Evolutionary conservation across 2,329 filamentous ascomycete genomes (phyloP), one percentile per base, ranked within the genome.

Genomic region (Penicillium rolfsii): DNA sequence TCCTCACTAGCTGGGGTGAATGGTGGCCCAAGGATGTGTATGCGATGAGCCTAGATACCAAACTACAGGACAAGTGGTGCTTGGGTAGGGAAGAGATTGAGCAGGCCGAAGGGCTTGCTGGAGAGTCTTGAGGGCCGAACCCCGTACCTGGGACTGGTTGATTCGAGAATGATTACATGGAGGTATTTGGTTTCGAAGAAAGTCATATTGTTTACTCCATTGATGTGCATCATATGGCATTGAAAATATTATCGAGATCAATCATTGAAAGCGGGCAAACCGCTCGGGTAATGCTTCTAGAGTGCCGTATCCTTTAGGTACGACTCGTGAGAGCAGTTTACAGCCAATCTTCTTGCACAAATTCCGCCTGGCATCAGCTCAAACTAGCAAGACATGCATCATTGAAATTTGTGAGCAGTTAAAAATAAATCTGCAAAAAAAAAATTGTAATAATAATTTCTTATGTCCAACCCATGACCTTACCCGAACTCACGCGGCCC

Each of bases 1-100:
- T 71, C 52, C 45, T 71, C 59, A 71, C 69, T 26, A 71, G 68
- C 43, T 71, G 69, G 69, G 69, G 69, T n/a, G 68, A 71, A 50
- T 71, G 69, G 68, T 71, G 69, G 68, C 61, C 69, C 4, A 69
- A 60, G 58, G 64, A 70, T 61, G 68, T 71, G 26, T 68, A 69
- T 59, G 57, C 61, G 5, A 4, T 62, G 14, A 69, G 65, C 12
- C 57, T 71, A 35, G 69, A 71, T 49, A 26, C 40, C 5, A 48
- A 46, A 1, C 48, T 71, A 24, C 69, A 71, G 49, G 59, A 65
- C 19, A 71, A 70, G 26, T 71, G 69, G 69, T 71, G 69, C 35
- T 61, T 58, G 59, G 64, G 66, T 36, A 65, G 59, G 41, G 65
- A 67, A 24, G 60, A 69, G 22, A 71, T 71, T 46, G 69, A 71